phyloP scores from a whole-genome alignment of 257 asterid genomes.

The Striga asiatica region DNA sequence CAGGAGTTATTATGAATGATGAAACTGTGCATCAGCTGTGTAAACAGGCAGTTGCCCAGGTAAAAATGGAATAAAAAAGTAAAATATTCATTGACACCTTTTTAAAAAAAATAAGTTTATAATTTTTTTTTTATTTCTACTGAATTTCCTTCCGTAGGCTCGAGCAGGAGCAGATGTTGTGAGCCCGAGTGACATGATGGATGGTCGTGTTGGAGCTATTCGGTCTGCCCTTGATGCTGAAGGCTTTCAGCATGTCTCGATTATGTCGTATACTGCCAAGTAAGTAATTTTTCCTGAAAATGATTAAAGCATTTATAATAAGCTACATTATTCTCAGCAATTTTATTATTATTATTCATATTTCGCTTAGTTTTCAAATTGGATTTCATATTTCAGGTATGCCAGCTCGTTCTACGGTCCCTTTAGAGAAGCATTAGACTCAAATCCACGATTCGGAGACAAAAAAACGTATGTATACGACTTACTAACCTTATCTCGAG shows the following conservation, averaged over 20 bases:
- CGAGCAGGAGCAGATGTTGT: conserved; percentile 98
- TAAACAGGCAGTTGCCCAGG: conserved; percentile 95
- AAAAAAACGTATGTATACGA: conserved; percentile 96
- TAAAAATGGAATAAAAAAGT: conserved; percentile 5
- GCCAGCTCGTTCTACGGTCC: conserved; percentile 98
- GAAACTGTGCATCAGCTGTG: conserved; percentile 94
- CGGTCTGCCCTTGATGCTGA: conserved; percentile 87
- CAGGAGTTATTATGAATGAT: conserved; percentile 95
- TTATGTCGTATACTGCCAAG: conserved; percentile 97
- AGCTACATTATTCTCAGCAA: neutral
- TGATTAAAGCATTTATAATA: no score
- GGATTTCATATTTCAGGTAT: conserved; percentile 45
- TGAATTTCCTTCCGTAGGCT: conserved; percentile 38
- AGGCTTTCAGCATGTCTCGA: conserved; percentile 76
- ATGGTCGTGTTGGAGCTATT: conserved; percentile 96
- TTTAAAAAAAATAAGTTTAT: conserved; percentile 1
- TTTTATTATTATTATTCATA: neutral
- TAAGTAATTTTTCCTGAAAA: no score
- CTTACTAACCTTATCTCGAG: neutral
- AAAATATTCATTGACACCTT: no score
- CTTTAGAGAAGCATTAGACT: conserved; percentile 89
- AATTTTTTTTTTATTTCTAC: neutral
- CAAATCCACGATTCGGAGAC: conserved; percentile 97
- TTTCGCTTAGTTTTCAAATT: conserved; percentile 6
- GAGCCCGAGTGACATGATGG: conserved; percentile 99